Evolutionary conservation across 192 early-diverging fungal species (phyloP).

Genomic region (Chytriomyces sp.): DNA sequence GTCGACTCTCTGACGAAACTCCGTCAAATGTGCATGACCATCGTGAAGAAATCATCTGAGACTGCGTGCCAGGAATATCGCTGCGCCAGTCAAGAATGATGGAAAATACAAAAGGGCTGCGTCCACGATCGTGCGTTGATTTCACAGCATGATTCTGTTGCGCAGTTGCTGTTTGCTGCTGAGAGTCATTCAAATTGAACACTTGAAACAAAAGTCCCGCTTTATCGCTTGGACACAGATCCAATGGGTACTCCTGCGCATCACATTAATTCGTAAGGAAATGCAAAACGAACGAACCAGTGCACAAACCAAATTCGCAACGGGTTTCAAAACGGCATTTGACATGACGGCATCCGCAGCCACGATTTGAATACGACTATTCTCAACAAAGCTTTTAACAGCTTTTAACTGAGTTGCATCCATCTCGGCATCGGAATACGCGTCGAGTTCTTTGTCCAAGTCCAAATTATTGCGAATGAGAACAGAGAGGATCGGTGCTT

Average conservation of each 20-base stretch:
- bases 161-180: background rate
- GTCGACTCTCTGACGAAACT: background rate
- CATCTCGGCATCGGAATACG: no score
- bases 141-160: background rate
- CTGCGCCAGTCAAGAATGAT: slow-evolving; percentile 8
- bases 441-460: background rate
- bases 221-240: slow-evolving; percentile 6
- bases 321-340: background rate
- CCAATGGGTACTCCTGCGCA: slow-evolving; percentile 8
- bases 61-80: background rate
- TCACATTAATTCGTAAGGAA: background rate
- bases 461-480: background rate
- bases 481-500: background rate
- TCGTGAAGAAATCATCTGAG: slow-evolving; percentile 16
- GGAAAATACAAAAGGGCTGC: background rate
- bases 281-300: background rate
- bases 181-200: slow-evolving; percentile 2
- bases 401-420: no score
- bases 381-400: background rate
- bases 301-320: background rate
- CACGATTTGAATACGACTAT: background rate
- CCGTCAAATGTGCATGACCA: slow-evolving; percentile 15
- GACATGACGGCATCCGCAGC: background rate
- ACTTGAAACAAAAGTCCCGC: slow-evolving; percentile 7
- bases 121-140: background rate